These are phyloP conservation scores for Aspergillus ibericus DNA, from an alignment of 2,329 filamentous ascomycete genomes.

Conservation along the genomic window DNA sequence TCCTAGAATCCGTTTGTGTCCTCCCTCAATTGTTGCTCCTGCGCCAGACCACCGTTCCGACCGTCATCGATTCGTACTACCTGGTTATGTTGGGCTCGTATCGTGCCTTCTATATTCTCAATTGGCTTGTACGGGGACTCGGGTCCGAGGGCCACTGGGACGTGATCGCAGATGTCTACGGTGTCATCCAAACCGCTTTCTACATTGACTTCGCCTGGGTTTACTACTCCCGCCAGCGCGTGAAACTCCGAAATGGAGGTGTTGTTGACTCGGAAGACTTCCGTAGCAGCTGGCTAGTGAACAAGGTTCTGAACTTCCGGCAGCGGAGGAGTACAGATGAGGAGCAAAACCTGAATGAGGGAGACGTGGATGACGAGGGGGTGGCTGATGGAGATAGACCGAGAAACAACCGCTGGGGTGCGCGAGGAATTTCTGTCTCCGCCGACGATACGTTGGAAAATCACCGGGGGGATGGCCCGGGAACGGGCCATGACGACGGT, in stretches of 20 bases:
- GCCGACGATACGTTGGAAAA: slow-evolving; percentile 54
- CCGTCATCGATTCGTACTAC: slow-evolving; percentile 96
- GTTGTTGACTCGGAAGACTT: slow-evolving; percentile 89
- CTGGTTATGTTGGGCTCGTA: slow-evolving; percentile 84
- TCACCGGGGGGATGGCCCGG: slow-evolving; percentile 16
- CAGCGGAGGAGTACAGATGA: slow-evolving; percentile 37
- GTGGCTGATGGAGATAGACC: slow-evolving; percentile 23
- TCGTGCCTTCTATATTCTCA: slow-evolving; percentile 83
- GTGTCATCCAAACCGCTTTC: slow-evolving; percentile 81
- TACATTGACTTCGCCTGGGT: slow-evolving; percentile 97
- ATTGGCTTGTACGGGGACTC: slow-evolving; percentile 78
- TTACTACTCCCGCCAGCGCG: slow-evolving; percentile 87
- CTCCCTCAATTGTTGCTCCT: slow-evolving; percentile 89
- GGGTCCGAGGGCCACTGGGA: slow-evolving; percentile 61
- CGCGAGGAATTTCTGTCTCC: slow-evolving; percentile 59
- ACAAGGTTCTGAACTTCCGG: slow-evolving; percentile 66
- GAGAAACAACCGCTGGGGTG: slow-evolving; percentile 55
- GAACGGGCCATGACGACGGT: slow-evolving; percentile 11
- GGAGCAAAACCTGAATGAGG: slow-evolving; percentile 36
- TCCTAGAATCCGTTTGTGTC: slow-evolving; percentile 87
- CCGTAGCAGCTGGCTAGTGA: slow-evolving; percentile 79
- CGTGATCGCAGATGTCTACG: slow-evolving; percentile 77
- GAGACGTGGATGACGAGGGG: slow-evolving; percentile 28
- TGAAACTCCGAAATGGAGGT: slow-evolving; percentile 86
- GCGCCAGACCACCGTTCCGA: slow-evolving; percentile 91